A percentile compares a stretch with the other conserved stretches of the same genome.
Evolutionary conservation across 306 rosid species (phyloP).

Genomic region (Ormosia emarginata): DNA sequence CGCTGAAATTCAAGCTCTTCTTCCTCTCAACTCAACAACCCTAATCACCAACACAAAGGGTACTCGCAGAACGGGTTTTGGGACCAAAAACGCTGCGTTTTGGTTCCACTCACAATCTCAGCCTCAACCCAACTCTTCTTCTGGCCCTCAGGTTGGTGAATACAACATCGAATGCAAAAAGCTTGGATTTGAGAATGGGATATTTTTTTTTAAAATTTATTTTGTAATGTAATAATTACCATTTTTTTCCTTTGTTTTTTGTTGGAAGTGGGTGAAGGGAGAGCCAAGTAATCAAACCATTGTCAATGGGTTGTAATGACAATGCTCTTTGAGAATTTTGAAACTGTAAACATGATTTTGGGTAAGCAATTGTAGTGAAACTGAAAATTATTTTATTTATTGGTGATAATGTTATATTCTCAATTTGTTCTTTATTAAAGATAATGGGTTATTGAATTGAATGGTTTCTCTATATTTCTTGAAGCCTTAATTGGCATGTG

Average conservation of each 20-base stretch:
- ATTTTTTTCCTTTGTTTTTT: not conserved
- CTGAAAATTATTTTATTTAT: not conserved
- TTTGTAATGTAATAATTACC: not conserved
- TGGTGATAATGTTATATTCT: not conserved
- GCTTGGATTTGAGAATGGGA: not conserved
- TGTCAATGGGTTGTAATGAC: not conserved
- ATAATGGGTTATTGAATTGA: not conserved
- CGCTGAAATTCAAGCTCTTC: slow-evolving; percentile 19
- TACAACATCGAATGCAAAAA: not conserved
- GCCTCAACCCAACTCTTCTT: not conserved
- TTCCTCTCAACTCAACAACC: not conserved
- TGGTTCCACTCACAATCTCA: slow-evolving; percentile 8
- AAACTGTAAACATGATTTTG: not conserved
- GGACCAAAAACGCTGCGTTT: slow-evolving; percentile 12
- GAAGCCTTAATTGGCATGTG: not conserved
- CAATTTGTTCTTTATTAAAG: not conserved
- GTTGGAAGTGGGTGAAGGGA: not conserved
- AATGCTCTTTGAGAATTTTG: slow-evolving; percentile 24
- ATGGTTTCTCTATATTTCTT: not conserved
- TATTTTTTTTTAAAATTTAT: not conserved
- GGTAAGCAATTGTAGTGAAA: not conserved
- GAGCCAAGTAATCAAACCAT: not conserved
- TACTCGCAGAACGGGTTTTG: not conserved
- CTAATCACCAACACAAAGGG: not conserved
- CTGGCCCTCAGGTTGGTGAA: slow-evolving; percentile 14